phyloP scores from a whole-genome alignment of 768 basidiomycete genomes.

The Trametes coccinea region DNA sequence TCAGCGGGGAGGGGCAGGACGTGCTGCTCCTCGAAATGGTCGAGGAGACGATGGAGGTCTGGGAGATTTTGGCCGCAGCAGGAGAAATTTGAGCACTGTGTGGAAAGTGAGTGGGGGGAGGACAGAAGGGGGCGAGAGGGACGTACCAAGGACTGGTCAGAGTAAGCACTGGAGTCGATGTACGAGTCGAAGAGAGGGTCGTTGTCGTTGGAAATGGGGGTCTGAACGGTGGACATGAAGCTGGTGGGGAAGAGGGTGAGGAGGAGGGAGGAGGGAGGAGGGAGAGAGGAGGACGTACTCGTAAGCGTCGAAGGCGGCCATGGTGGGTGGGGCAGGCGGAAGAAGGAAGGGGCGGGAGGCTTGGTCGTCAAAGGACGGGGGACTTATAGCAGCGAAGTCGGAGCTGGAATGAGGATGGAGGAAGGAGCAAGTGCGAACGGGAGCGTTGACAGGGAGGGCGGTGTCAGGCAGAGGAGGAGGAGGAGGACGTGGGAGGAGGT shows the following conservation, averaged over 20 bases:
- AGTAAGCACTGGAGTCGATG: slow-evolving; percentile 8
- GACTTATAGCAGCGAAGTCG: background rate
- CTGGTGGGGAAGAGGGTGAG: background rate
- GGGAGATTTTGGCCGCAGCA: slow-evolving; percentile 49
- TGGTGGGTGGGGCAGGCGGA: background rate
- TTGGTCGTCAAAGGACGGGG: background rate
- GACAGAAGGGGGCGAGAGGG: background rate
- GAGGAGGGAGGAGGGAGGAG: background rate
- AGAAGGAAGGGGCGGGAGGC: background rate
- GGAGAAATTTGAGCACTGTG: slow-evolving; percentile 45
- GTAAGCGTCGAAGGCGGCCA: background rate
- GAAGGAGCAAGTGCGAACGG: too few species aligned
- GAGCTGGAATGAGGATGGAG: too few species aligned
- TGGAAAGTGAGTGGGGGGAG: background rate
- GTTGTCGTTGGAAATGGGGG: background rate
- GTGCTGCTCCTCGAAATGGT: slow-evolving; percentile 50
- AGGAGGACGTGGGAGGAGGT: too few species aligned
- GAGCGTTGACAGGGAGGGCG: too few species aligned
- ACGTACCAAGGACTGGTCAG: slow-evolving; percentile 18
- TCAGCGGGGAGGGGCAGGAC: slow-evolving; percentile 35
- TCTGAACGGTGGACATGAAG: background rate
- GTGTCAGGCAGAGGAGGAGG: too few species aligned
- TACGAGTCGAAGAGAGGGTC: slow-evolving; percentile 17
- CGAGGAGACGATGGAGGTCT: slow-evolving; percentile 51
- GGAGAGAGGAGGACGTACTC: background rate